A percentile compares a stretch with the other conserved stretches of the same genome.
Evolutionary conservation across 2,329 filamentous ascomycete species (phyloP).

Genomic region (Grosmannia serpens): DNA sequence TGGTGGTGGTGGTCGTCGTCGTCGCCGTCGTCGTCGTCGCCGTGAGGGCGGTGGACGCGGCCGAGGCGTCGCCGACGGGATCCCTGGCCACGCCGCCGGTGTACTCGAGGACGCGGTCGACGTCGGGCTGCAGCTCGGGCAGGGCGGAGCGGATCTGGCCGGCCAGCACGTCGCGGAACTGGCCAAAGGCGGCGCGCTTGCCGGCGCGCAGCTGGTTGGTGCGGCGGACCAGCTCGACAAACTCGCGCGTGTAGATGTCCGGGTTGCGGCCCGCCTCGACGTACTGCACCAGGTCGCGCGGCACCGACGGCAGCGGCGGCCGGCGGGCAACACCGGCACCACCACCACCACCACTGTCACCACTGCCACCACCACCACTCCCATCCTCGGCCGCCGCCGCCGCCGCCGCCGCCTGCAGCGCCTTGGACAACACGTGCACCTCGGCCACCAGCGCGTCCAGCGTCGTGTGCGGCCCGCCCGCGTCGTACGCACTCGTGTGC

Average conservation of each 20-base stretch:
- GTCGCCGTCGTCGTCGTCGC: not conserved
- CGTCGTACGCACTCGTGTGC: constrained; percentile 50
- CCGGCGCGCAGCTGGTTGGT: constrained; percentile 57
- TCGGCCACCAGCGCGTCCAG: constrained; percentile 44
- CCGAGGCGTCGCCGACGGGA: not conserved
- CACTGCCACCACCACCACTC: too few relatives aligned
- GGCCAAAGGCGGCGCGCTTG: constrained; percentile 48
- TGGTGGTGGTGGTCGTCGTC: not conserved
- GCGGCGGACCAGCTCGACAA: constrained; percentile 55
- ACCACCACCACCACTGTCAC: constrained; percentile 15
- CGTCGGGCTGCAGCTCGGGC: constrained; percentile 47
- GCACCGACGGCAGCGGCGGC: constrained; percentile 36
- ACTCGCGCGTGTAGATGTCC: constrained; percentile 64
- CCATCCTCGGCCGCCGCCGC: constrained; percentile 20
- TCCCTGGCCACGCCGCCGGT: not conserved
- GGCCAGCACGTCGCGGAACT: constrained; percentile 52
- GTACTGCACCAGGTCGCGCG: constrained; percentile 54
- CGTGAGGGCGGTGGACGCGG: not conserved
- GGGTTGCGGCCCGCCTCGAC: constrained; percentile 62
- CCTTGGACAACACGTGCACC: constrained; percentile 32
- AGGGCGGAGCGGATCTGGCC: constrained; percentile 44
- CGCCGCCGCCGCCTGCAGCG: constrained; percentile 28
- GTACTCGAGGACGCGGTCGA: constrained; percentile 38
- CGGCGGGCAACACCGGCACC: constrained; percentile 2
- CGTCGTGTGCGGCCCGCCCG: constrained; percentile 30